Percentiles rank a stretch among this genome's conserved stretches.
These are phyloP conservation scores for Lolium multiflorum DNA, from an alignment of 176 grass and related monocot genomes.

Conservation along the genomic window DNA sequence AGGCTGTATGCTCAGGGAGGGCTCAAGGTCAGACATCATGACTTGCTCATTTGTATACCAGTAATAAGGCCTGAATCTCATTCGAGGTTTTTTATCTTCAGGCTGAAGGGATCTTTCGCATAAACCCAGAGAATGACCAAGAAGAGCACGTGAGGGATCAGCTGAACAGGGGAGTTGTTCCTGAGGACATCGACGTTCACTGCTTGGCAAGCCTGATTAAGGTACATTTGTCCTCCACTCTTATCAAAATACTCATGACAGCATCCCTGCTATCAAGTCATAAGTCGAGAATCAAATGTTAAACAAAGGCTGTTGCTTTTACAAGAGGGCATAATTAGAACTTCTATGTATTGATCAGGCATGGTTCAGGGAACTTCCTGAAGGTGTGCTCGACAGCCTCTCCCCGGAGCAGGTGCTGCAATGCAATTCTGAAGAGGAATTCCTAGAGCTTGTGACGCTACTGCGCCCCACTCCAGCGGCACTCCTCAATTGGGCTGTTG, in stretches of 20 bases:
- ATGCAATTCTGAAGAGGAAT: slow-evolving; percentile 88
- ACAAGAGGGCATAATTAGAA: slow-evolving; percentile 8
- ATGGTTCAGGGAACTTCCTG: slow-evolving; percentile 97
- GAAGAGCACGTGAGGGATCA: slow-evolving; percentile 87
- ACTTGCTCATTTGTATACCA: background rate
- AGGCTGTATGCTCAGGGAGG: slow-evolving; percentile 83
- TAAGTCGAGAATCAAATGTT: background rate
- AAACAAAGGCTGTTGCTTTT: background rate
- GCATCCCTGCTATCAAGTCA: background rate
- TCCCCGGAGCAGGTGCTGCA: slow-evolving; percentile 84
- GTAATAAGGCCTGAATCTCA: slow-evolving; percentile 1
- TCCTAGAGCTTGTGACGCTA: slow-evolving; percentile 63
- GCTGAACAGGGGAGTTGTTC: slow-evolving; percentile 80
- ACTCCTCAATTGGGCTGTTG: slow-evolving; percentile 85
- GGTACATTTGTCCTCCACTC: slow-evolving; percentile 43
- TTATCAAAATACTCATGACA: background rate
- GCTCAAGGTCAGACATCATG: slow-evolving; percentile 60
- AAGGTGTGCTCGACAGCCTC: slow-evolving; percentile 81
- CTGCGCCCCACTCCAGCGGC: slow-evolving; percentile 71
- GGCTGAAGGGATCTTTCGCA: slow-evolving; percentile 93
- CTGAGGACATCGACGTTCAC: slow-evolving; percentile 87
- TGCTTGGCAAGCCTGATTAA: slow-evolving; percentile 93
- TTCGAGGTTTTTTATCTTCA: slow-evolving; percentile 29
- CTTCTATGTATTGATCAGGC: slow-evolving; percentile 46
- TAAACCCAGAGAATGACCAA: slow-evolving; percentile 92